These are phyloP conservation scores for Jacaranda mimosifolia DNA, from an alignment of 257 asterid species.

Conservation along the genomic window DNA sequence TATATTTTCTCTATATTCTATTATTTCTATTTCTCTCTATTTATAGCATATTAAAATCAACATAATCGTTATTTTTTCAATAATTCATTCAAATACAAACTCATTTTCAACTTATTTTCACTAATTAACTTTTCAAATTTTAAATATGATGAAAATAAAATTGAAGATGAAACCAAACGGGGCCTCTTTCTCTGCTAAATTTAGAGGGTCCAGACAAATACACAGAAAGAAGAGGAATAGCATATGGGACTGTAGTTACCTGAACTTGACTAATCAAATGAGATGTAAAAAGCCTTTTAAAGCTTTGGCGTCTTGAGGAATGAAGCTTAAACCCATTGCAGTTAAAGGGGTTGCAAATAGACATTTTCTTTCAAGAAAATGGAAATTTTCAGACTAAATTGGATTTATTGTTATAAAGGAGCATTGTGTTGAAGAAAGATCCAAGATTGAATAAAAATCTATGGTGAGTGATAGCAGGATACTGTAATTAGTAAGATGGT, in stretches of 20 bases:
- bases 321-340: slow-evolving; percentile 53
- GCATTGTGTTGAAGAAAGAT: slow-evolving; percentile 38
- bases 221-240: slow-evolving; percentile 52
- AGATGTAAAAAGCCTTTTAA: slow-evolving; percentile 46
- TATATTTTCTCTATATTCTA: no score
- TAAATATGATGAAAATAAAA: slow-evolving; percentile 56
- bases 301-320: slow-evolving; percentile 45
- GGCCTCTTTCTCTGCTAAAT: slow-evolving; percentile 44
- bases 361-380: slow-evolving; percentile 62
- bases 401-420: slow-evolving; percentile 27
- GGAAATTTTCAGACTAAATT: slow-evolving; percentile 36
- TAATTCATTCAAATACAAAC: no score
- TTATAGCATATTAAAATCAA: no score
- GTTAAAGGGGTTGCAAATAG: slow-evolving; percentile 57
- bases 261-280: slow-evolving; percentile 52
- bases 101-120: slow-evolving; percentile 84
- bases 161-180: slow-evolving; percentile 47
- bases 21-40: no score
- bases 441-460: slow-evolving; percentile 26
- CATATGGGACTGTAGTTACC: slow-evolving; percentile 53
- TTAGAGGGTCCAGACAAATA: slow-evolving; percentile 41
- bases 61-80: no score
- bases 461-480: slow-evolving; percentile 41
- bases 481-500: slow-evolving; percentile 14
- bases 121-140: slow-evolving; percentile 54